Evolutionary conservation across 768 basidiomycete species (phyloP).

Genomic region (Clitopilus hobsonii): DNA sequence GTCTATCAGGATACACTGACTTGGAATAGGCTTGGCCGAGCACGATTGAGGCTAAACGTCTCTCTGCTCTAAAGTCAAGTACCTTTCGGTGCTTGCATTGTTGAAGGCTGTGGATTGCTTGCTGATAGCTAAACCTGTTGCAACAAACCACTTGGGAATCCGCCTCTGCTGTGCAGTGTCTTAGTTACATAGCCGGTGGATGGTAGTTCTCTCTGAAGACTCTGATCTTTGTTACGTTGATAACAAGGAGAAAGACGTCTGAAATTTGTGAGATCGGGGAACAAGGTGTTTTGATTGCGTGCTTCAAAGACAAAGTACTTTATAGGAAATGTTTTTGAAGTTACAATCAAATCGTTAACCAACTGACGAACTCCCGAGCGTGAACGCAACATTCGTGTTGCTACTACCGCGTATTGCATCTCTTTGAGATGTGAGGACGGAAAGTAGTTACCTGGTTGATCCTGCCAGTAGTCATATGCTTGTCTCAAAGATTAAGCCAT

Average conservation of each 20-base stretch:
- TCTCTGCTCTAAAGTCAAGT: constrained; percentile 16
- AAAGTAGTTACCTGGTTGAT: constrained; percentile 79
- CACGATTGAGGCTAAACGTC: constrained; percentile 8
- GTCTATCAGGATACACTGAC: constrained; percentile 26
- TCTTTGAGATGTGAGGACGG: constrained; percentile 11
- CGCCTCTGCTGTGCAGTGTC: constrained; percentile 23
- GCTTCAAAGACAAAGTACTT: constrained; percentile 5
- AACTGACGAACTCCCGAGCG: constrained; percentile 20
- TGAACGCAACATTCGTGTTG: constrained; percentile 13
- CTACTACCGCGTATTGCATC: constrained; percentile 4
- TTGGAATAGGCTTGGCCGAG: constrained; percentile 24
- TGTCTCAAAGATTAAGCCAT: constrained; percentile 83
- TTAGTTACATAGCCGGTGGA: constrained; percentile 19
- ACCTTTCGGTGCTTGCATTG: constrained; percentile 24
- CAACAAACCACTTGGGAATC: constrained; percentile 31
- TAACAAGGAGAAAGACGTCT: constrained; percentile 21
- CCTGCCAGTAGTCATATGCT: constrained; percentile 83
- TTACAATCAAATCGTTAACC: constrained; percentile 9
- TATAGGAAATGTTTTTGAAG: constrained; percentile 2
- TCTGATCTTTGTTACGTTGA: constrained; percentile 25
- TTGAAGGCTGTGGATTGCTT: constrained; percentile 32
- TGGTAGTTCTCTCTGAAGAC: constrained; percentile 33
- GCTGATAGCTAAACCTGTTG: constrained; percentile 34
- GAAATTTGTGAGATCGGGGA: constrained; percentile 44
- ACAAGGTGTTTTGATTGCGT: constrained; percentile 30